A percentile compares a stretch with the other conserved stretches of the same genome.
These are phyloP conservation scores for Scutellaria barbata DNA, from an alignment of 257 asterid species.

Conservation along the genomic window DNA sequence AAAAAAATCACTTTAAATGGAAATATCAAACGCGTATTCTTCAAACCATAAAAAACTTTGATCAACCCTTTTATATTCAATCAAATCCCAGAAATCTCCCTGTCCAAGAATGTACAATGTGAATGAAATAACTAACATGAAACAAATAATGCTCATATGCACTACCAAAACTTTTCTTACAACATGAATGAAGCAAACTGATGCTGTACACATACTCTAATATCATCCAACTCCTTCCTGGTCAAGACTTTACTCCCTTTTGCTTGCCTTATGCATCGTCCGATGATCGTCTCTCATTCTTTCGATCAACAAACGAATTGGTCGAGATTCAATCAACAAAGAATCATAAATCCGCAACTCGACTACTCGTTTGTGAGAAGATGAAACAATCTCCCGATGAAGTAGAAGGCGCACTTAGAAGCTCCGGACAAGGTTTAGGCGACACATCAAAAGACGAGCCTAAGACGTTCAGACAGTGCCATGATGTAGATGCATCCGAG, in stretches of 20 bases:
- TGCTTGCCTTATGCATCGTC: constrained; percentile 26
- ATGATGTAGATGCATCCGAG: constrained; percentile 46
- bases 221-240: too few species aligned
- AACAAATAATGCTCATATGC: constrained; percentile 37
- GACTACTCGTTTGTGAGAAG: constrained; percentile 38
- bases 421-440: constrained; percentile 71
- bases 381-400: constrained; percentile 37
- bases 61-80: constrained; percentile 32
- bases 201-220: constrained; percentile 55
- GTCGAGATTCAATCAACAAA: neutral
- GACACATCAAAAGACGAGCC: constrained; percentile 64
- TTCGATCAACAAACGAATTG: constrained; percentile 40
- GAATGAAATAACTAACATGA: constrained; percentile 39
- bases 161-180: constrained; percentile 96
- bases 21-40: too few species aligned
- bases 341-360: constrained; percentile 48
- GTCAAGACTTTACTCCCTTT: too few species aligned
- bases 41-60: constrained; percentile 24
- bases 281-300: constrained; percentile 33
- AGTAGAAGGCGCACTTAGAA: constrained; percentile 40
- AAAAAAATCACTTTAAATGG: too few species aligned
- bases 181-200: constrained; percentile 57
- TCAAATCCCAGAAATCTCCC: constrained; percentile 39
- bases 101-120: constrained; percentile 59
- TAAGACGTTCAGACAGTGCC: constrained; percentile 57